A percentile compares a stretch with the other conserved stretches of the same genome.
Conservation (phyloP, 257 asterid genomes). For the Penstemon barbatus region DNA sequence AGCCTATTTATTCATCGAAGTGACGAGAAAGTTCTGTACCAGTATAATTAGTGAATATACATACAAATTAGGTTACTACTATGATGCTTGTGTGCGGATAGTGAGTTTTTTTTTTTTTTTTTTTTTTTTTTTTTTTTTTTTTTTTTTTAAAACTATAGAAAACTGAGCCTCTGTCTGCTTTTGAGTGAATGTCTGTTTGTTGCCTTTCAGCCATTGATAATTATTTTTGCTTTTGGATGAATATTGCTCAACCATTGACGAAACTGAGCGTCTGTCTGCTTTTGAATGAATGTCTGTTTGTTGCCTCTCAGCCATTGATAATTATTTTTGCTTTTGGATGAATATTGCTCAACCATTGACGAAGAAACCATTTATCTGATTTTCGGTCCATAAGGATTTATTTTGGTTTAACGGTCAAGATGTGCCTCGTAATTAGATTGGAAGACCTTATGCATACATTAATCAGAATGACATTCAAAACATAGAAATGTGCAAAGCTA, state of each 20-base stretch:
- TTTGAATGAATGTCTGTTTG: conserved; percentile 5
- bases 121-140: not conserved
- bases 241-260: conserved; percentile 1
- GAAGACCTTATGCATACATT: not conserved
- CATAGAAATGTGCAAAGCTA: not conserved
- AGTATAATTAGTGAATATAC: conserved; percentile 31
- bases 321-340: not conserved
- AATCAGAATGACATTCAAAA: not conserved
- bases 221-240: no score
- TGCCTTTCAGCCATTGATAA: not conserved
- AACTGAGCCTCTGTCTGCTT: conserved; percentile 1
- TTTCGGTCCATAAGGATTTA: not conserved
- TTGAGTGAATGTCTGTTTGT: conserved; percentile 1
- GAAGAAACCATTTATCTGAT: not conserved
- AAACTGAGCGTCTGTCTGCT: no score
- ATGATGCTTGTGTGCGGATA: not conserved
- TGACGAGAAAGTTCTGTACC: conserved; percentile 3
- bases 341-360: not conserved
- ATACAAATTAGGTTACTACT: conserved; percentile 1
- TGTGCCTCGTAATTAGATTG: not conserved
- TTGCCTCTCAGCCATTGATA: not conserved
- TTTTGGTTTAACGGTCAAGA: not conserved
- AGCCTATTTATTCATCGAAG: conserved; percentile 20
- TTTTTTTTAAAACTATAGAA: not conserved
- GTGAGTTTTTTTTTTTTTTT: not conserved